These are phyloP conservation scores for Penicillium coprophilum DNA, from an alignment of 495 filamentous ascomycete species.

Conservation along the genomic window DNA sequence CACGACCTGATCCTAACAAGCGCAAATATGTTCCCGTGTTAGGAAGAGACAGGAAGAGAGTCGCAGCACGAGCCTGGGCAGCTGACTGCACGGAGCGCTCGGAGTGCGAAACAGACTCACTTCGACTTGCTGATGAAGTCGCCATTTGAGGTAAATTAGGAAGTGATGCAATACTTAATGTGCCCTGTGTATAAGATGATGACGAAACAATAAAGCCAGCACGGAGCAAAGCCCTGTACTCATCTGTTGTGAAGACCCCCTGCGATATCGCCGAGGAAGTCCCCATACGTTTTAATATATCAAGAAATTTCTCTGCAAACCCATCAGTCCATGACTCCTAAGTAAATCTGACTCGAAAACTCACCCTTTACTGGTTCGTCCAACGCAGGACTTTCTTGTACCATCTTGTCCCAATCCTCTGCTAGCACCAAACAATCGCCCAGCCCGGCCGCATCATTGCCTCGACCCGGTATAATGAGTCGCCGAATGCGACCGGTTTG, in stretches of 20 bases:
- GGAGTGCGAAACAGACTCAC: slow-evolving; percentile 13
- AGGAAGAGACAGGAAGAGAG: slow-evolving; percentile 67
- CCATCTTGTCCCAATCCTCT: slow-evolving; percentile 60
- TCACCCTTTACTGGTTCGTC: slow-evolving; percentile 50
- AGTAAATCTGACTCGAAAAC: background rate
- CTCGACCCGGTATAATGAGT: slow-evolving; percentile 65
- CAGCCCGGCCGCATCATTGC: slow-evolving; percentile 55
- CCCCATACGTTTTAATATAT: slow-evolving; percentile 55
- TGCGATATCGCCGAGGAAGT: slow-evolving; percentile 51
- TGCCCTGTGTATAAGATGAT: slow-evolving; percentile 43
- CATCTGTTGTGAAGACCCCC: slow-evolving; percentile 47
- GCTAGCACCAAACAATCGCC: slow-evolving; percentile 70
- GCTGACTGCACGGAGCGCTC: slow-evolving; percentile 25
- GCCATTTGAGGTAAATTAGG: slow-evolving; percentile 49
- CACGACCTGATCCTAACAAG: slow-evolving; percentile 63
- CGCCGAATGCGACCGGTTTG: slow-evolving; percentile 60
- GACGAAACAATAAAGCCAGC: slow-evolving; percentile 71
- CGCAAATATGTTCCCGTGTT: slow-evolving; percentile 71
- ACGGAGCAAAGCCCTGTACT: slow-evolving; percentile 59
- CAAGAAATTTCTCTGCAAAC: slow-evolving; percentile 52
- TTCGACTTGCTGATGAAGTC: slow-evolving; percentile 57
- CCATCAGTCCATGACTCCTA: background rate
- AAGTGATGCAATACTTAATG: slow-evolving; percentile 52
- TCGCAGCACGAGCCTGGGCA: slow-evolving; percentile 35
- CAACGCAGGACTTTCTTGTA: slow-evolving; percentile 46